Evolutionary conservation across 2,329 filamentous ascomycete genomes (phyloP).

Genomic region (Nannizzia gypsea): DNA sequence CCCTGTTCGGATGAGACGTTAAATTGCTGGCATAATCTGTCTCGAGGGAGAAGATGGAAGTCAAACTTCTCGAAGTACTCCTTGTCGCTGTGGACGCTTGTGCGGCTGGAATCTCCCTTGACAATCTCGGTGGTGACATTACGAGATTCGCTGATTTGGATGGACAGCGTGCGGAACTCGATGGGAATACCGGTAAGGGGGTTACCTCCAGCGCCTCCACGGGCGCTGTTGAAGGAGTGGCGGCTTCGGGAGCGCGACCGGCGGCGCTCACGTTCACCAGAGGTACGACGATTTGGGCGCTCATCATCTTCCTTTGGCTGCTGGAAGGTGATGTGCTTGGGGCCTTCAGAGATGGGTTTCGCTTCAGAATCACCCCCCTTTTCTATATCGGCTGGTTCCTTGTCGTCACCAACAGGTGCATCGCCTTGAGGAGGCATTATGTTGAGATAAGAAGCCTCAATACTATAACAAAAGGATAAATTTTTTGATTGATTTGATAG

Average conservation of each 20-base stretch:
- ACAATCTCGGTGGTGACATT: constrained; percentile 20
- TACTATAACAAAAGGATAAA: background rate
- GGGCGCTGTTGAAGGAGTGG: constrained; percentile 8
- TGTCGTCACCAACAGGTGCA: background rate
- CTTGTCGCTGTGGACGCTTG: constrained; percentile 24
- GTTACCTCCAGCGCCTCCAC: constrained; percentile 8
- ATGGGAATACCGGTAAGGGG: constrained; percentile 22
- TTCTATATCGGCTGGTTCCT: constrained; percentile 5
- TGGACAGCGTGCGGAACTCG: constrained; percentile 30
- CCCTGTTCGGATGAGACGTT: constrained; percentile 46
- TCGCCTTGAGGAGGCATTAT: constrained; percentile 5
- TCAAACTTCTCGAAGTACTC: constrained; percentile 51
- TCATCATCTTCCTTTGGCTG: background rate
- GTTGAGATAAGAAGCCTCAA: background rate
- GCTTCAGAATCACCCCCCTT: background rate
- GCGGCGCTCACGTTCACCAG: constrained; percentile 5
- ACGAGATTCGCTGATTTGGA: constrained; percentile 30
- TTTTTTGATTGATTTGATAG: background rate
- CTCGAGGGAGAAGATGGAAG: constrained; percentile 51
- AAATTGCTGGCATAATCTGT: constrained; percentile 49
- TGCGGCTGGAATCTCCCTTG: constrained; percentile 15
- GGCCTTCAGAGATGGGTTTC: background rate
- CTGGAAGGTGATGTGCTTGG: constrained; percentile 6
- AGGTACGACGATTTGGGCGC: constrained; percentile 2
- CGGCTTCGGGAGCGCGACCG: constrained; percentile 7